These are phyloP conservation scores for Dovyalis caffra DNA, from an alignment of 345 rosid species.

Conservation along the genomic window DNA sequence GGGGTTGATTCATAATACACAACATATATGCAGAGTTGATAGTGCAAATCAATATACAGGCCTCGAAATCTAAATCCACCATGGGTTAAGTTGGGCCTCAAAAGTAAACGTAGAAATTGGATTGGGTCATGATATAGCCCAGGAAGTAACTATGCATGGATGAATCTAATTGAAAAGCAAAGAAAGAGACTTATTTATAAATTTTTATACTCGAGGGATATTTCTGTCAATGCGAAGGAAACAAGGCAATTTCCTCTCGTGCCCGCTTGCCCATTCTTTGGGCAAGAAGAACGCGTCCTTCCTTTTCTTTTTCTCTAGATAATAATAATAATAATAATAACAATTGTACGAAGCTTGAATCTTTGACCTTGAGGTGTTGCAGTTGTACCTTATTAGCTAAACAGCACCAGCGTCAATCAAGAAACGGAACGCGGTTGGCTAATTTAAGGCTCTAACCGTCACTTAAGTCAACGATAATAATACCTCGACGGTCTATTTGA, in stretches of 20 bases:
- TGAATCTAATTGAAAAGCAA: neutral
- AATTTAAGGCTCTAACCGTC: neutral
- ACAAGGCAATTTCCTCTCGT: neutral
- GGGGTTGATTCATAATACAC: too few species aligned
- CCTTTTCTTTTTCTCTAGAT: neutral
- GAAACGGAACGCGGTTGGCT: neutral
- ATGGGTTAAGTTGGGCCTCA: neutral
- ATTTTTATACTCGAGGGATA: neutral
- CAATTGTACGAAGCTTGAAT: neutral
- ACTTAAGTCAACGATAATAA: neutral
- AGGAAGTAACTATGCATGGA: neutral
- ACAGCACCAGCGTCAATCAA: neutral
- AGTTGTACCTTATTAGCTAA: neutral
- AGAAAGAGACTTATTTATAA: neutral
- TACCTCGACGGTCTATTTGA: neutral
- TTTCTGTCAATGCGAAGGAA: neutral
- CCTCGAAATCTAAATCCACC: neutral
- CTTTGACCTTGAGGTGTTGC: neutral
- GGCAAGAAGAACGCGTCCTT: neutral
- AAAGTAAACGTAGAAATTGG: neutral
- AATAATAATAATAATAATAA: too few species aligned
- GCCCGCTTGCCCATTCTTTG: neutral
- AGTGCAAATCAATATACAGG: too few species aligned
- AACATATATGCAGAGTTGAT: too few species aligned
- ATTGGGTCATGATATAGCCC: neutral